A percentile compares a stretch with the other conserved stretches of the same genome.
Conservation (phyloP, 176 grass and related monocot species). For the Calamus simplicifolius region DNA sequence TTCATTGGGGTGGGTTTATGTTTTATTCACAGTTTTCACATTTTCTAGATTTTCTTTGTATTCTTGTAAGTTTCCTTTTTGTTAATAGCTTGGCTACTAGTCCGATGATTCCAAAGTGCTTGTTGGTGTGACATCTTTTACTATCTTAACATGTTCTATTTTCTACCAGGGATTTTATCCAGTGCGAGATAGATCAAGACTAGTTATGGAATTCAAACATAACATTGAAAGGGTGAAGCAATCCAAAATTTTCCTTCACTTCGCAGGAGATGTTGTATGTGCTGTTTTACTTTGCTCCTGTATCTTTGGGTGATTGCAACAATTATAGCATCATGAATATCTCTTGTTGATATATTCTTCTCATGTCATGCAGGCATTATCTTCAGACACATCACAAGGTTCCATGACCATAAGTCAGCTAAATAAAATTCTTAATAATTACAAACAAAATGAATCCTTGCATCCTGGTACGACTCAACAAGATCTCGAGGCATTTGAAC, state of each 20-base stretch:
- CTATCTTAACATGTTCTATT: neutral
- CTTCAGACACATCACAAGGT: constrained; percentile 67
- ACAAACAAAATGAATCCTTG: constrained; percentile 28
- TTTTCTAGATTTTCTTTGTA: constrained; percentile 1
- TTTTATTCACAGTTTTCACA: constrained; percentile 1
- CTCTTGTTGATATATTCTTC: constrained; percentile 7
- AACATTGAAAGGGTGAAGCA: constrained; percentile 41
- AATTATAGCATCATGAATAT: too few relatives aligned
- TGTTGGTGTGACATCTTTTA: constrained; percentile 3
- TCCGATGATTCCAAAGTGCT: neutral
- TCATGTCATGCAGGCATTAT: constrained; percentile 40
- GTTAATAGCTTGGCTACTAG: too few relatives aligned
- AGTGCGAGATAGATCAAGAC: constrained; percentile 83
- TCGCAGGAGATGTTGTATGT: constrained; percentile 50
- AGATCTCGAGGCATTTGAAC: constrained; percentile 48
- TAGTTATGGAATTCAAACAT: constrained; percentile 58
- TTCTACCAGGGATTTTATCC: constrained; percentile 78
- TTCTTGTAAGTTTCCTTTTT: neutral
- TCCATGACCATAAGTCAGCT: constrained; percentile 35
- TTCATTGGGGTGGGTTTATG: constrained; percentile 79
- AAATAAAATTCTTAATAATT: constrained; percentile 45
- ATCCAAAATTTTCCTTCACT: constrained; percentile 45
- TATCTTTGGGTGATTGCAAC: too few relatives aligned
- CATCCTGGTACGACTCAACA: constrained; percentile 36
- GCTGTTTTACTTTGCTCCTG: too few relatives aligned